These are phyloP conservation scores for Sclerotinia trifoliorum DNA, from an alignment of 2,329 filamentous ascomycete species.

Conservation along the genomic window DNA sequence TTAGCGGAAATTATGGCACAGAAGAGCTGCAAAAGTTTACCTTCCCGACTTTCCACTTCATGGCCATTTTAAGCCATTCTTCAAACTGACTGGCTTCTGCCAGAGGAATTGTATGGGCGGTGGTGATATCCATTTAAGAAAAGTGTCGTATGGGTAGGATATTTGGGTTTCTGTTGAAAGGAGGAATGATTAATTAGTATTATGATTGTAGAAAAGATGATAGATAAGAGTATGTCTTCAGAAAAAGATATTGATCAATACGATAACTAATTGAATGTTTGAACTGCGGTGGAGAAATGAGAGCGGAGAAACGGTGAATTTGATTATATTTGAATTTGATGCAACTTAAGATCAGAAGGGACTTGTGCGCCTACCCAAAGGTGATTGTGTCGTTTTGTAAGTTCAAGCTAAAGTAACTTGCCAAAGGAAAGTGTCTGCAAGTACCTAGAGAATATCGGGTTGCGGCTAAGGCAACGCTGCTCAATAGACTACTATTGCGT, in stretches of 20 bases:
- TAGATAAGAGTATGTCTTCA: background rate
- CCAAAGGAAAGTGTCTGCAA: background rate
- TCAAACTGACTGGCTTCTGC: slow-evolving; percentile 20
- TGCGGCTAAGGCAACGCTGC: too few species aligned
- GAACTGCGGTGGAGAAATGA: too few species aligned
- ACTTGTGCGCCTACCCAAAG: background rate
- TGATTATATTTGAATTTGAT: background rate
- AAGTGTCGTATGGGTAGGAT: background rate
- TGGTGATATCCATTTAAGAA: background rate
- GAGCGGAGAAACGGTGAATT: slow-evolving; percentile 2
- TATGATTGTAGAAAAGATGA: background rate
- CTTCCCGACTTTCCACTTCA: slow-evolving; percentile 20
- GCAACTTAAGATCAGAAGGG: background rate
- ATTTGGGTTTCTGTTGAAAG: background rate
- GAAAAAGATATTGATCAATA: background rate
- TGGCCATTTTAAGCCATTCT: slow-evolving; percentile 24
- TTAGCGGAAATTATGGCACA: background rate
- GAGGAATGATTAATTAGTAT: background rate
- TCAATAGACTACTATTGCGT: background rate
- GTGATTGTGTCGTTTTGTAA: background rate
- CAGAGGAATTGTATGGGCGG: background rate
- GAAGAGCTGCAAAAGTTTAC: background rate
- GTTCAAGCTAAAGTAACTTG: background rate
- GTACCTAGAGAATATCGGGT: background rate
- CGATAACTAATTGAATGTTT: background rate